phyloP scores from a whole-genome alignment of 306 rosid genomes.

The Ceratonia siliqua region DNA sequence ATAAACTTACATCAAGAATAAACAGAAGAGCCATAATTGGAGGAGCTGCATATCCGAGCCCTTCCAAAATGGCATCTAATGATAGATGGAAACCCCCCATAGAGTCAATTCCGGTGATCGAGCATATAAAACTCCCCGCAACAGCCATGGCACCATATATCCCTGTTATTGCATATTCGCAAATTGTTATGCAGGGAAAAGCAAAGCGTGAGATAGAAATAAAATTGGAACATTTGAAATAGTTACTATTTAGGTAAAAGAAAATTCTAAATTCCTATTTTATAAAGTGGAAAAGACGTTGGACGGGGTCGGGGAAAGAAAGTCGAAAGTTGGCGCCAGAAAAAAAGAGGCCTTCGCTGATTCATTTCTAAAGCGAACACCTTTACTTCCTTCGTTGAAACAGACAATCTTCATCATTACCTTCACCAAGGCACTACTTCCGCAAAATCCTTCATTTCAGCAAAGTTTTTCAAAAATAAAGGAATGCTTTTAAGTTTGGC shows the following conservation, averaged over 20 bases:
- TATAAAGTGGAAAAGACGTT: neutral
- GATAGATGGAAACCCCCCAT: conserved; percentile 84
- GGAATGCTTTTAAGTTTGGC: neutral
- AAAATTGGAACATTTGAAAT: neutral
- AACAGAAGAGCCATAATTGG: conserved; percentile 96
- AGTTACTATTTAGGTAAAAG: neutral
- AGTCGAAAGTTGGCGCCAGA: too few relatives aligned
- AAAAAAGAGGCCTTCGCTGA: neutral
- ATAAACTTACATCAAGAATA: conserved; percentile 79
- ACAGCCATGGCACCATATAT: conserved; percentile 96
- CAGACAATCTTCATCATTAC: neutral
- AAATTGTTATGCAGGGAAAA: neutral
- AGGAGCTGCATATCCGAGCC: conserved; percentile 93
- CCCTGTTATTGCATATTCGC: conserved; percentile 50
- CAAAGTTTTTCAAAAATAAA: neutral
- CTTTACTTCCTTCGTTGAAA: conserved; percentile 1
- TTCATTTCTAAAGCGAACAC: conserved; percentile 7
- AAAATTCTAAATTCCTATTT: neutral
- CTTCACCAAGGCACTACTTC: neutral
- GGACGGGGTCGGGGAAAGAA: neutral
- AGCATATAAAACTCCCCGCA: conserved; percentile 85
- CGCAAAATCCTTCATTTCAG: neutral
- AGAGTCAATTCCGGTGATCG: conserved; percentile 80
- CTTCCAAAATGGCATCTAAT: conserved; percentile 79
- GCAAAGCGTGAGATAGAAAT: conserved; percentile 14